Conservation (phyloP, 2,329 filamentous ascomycete genomes). For the Aspergillus sp. region DNA sequence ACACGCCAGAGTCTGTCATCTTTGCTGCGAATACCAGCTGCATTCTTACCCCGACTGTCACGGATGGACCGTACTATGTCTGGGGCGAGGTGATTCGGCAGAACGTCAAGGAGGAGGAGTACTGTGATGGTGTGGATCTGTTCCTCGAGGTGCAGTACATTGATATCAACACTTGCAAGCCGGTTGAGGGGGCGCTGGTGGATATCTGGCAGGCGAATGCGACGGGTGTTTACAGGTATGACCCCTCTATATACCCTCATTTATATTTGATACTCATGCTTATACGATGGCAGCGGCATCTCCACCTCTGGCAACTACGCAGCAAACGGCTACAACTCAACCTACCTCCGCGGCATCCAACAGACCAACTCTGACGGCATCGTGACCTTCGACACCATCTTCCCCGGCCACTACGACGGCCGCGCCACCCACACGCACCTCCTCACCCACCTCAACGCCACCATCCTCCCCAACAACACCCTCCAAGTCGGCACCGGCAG, state of each 20-base stretch:
- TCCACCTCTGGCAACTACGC: constrained; percentile 23
- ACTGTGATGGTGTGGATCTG: constrained; percentile 37
- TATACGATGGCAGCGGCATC: constrained; percentile 18
- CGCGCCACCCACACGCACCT: constrained; percentile 49
- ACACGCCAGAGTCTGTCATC: constrained; percentile 25
- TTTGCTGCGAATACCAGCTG: constrained; percentile 42
- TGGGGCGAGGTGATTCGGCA: constrained; percentile 39
- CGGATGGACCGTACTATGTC: constrained; percentile 44
- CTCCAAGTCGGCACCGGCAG: constrained; percentile 36
- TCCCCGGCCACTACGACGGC: constrained; percentile 45
- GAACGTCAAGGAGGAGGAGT: constrained; percentile 35
- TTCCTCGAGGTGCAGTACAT: constrained; percentile 44
- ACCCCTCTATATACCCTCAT: constrained; percentile 21
- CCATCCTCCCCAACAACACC: constrained; percentile 41
- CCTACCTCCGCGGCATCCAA: constrained; percentile 48
- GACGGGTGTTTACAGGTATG: constrained; percentile 41
- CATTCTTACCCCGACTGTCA: constrained; percentile 39
- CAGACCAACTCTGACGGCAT: constrained; percentile 45
- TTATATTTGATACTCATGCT: constrained; percentile 7
- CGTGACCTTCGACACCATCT: constrained; percentile 44
- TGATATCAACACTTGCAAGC: constrained; percentile 42
- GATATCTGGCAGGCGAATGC: constrained; percentile 48
- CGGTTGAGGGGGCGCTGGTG: constrained; percentile 33
- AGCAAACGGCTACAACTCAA: constrained; percentile 30
- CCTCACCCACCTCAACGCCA: constrained; percentile 38